phyloP scores from a whole-genome alignment of 2,329 filamentous ascomycete genomes.

The Penicillium sclerotigenum region DNA sequence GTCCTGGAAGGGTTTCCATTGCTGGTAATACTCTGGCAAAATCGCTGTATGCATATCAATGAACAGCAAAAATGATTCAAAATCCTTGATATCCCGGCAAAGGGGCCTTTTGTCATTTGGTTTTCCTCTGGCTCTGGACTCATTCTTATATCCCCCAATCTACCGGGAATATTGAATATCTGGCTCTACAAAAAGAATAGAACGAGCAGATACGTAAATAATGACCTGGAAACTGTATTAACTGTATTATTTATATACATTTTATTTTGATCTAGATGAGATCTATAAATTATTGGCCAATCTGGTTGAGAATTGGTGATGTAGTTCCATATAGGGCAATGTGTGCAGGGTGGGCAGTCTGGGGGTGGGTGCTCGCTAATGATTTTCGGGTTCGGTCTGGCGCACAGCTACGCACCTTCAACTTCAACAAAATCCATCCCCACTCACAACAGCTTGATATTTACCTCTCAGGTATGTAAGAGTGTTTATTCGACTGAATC shows the following conservation, averaged over 20 bases:
- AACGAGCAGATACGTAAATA: conserved; percentile 14
- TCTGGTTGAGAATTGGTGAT: conserved; percentile 2
- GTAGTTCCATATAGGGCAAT: conserved; percentile 24
- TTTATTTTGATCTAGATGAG: conserved; percentile 2
- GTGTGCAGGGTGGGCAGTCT: conserved; percentile 25
- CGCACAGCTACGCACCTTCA: conserved; percentile 41
- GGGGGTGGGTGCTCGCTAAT: conserved; percentile 43
- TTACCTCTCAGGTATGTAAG: conserved; percentile 36
- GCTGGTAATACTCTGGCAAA: conserved; percentile 40
- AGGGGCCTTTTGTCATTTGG: conserved; percentile 22
- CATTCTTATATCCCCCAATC: conserved; percentile 15
- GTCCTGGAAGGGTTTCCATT: conserved; percentile 40
- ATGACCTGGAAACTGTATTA: conserved; percentile 4
- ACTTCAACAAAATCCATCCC: conserved; percentile 39
- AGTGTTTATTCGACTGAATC: conserved; percentile 16
- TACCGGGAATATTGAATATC: conserved; percentile 5
- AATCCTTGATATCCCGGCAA: conserved; percentile 41
- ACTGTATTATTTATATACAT: conserved; percentile 3
- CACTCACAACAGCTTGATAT: conserved; percentile 36
- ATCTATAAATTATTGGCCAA: conserved; percentile 4
- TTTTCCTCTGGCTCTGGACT: conserved; percentile 18
- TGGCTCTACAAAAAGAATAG: conserved; percentile 11
- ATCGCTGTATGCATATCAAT: conserved; percentile 42
- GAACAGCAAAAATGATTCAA: conserved; percentile 45
- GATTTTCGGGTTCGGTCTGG: conserved; percentile 42